Base-by-base conservation (phyloP, 2,329 filamentous ascomycete genomes). In the Knufia petricola region DNA sequence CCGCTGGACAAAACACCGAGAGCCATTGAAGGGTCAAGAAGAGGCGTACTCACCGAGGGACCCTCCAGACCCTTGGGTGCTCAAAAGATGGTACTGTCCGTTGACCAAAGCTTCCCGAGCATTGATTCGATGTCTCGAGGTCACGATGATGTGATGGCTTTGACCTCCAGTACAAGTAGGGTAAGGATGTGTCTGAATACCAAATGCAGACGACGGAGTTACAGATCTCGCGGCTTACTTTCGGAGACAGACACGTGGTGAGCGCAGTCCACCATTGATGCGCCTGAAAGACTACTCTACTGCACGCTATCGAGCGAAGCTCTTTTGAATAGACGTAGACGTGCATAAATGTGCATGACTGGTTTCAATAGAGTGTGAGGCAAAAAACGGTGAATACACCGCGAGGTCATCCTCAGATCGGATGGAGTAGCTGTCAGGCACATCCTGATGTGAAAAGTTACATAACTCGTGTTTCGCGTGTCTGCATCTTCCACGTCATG, bases 381-480 rank as follows among this genome's bases (percentile, higher is more conserved):
- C 32, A 44, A 31, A 44, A 19, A 23, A 44, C 41, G 41, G 41
- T 44, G 41, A 44, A 10, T 31, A 44, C 41, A 44, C 41, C 41
- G 41, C 41, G 34, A 44, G 24, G 34, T 32, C 26, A 36, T 17
- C 32, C 15, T 36, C 6, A n/a, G 13, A n/a, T 13, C 13, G 32
- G 4, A n/a, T 7, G 7, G 6, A 4, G 13, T 36, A 17, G 32
- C 32, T 36, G 10, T 36, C 32, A 36, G 32, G 9, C 15, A n/a
- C 32, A 36, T 17, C 10, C 6, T 17, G 15, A 36, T 28, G 26
- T 12, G 26, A 28, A 6, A 12, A 28, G 6, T 28, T 28, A 6
- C 26, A 28, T 12, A 28, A n/a, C n/a, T n/a, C 28, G 13, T 7
- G 28, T 30, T 36, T 17, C 32, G 7, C 15, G 4, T 7, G 6